These are phyloP conservation scores for Jaltomata sinuosa DNA, from an alignment of 257 asterid genomes.

Conservation along the genomic window DNA sequence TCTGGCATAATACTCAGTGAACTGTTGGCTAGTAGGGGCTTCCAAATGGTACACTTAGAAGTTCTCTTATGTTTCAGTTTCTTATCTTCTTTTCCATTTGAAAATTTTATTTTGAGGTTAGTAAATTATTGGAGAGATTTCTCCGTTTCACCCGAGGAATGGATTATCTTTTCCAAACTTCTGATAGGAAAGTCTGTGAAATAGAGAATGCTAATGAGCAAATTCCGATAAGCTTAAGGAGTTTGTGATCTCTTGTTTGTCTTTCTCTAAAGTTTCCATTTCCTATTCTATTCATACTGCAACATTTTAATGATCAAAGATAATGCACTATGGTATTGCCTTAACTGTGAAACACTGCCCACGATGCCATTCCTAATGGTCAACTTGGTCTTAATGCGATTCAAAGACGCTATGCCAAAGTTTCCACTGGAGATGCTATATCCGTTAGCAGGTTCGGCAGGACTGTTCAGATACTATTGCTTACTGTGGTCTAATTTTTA, in stretches of 20 bases:
- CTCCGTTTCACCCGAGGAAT: not conserved
- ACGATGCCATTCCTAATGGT: constrained; percentile 51
- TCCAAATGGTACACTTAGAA: not conserved
- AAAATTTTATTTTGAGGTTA: not conserved
- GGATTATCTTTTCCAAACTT: not conserved
- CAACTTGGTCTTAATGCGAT: constrained; percentile 72
- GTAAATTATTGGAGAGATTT: not conserved
- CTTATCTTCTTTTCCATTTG: not conserved
- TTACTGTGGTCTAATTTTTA: not conserved
- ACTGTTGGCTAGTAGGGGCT: not conserved
- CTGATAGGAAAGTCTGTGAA: not conserved
- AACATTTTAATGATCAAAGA: not conserved
- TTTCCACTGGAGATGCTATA: constrained; percentile 69
- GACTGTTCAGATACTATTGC: not conserved
- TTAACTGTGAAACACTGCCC: constrained; percentile 61
- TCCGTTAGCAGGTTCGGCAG: constrained; percentile 56
- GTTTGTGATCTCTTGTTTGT: not conserved
- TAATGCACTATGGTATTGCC: constrained; percentile 19
- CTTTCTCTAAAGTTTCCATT: not conserved
- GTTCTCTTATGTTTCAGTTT: not conserved
- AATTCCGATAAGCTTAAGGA: not conserved
- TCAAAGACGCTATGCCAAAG: constrained; percentile 88
- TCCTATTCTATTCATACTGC: not conserved
- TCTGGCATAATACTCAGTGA: not conserved
- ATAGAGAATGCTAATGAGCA: not conserved